A percentile compares a stretch with the other conserved stretches of the same genome.
phyloP scores from a whole-genome alignment of 2,329 filamentous ascomycete species.

The Alternaria tenuissima region DNA sequence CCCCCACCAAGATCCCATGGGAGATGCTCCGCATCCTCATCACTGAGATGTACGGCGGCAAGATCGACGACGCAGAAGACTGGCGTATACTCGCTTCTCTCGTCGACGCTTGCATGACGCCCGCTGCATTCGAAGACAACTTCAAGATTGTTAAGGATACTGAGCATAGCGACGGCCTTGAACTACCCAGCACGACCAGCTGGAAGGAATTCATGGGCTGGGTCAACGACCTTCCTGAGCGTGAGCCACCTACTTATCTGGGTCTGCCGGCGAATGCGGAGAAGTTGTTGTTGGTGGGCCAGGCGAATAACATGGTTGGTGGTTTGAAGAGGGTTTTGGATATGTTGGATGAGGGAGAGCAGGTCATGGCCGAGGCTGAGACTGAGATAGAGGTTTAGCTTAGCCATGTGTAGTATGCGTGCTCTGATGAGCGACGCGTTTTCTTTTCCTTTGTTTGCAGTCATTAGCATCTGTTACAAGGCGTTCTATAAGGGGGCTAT shows the following conservation, averaged over 20 bases:
- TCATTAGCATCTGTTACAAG: background rate
- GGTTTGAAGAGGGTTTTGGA: conserved; percentile 87
- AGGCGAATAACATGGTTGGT: conserved; percentile 83
- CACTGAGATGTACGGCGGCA: conserved; percentile 95
- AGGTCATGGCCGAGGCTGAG: conserved; percentile 75
- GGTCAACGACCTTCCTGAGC: conserved; percentile 91
- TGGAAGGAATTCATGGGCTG: conserved; percentile 88
- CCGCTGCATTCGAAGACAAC: conserved; percentile 88
- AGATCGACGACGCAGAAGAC: conserved; percentile 91
- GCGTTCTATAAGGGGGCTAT: background rate
- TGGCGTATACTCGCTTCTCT: conserved; percentile 76
- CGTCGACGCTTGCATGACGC: conserved; percentile 81
- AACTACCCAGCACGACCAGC: conserved; percentile 80
- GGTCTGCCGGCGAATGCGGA: conserved; percentile 95
- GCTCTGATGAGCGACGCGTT: background rate
- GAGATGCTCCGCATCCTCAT: conserved; percentile 91
- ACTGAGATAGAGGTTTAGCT: conserved; percentile 17
- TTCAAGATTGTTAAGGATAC: conserved; percentile 80
- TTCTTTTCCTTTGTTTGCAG: background rate
- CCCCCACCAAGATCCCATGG: conserved; percentile 94
- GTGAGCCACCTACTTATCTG: conserved; percentile 94
- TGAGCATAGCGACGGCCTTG: conserved; percentile 66
- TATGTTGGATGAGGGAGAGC: conserved; percentile 92
- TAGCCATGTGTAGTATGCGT: background rate
- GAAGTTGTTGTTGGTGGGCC: conserved; percentile 88